Evolutionary conservation across 2,329 filamentous ascomycete species (phyloP).

Genomic region (Botrytis tulipae): DNA sequence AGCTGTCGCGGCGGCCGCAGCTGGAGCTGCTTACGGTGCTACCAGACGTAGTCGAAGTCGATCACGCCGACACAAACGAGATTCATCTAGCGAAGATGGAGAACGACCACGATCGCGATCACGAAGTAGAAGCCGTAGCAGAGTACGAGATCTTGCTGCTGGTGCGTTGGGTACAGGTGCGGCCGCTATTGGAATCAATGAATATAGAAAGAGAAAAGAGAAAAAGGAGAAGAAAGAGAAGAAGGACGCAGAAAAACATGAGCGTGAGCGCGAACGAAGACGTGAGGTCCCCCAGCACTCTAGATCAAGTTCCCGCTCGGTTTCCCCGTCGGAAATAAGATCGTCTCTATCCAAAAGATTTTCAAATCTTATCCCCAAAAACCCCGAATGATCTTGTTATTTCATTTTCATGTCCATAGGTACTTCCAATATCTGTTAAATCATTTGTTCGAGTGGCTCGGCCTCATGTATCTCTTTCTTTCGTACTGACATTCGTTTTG

Average conservation of each 20-base stretch:
- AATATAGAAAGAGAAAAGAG: slow-evolving; percentile 51
- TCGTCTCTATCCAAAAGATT: slow-evolving; percentile 34
- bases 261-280: slow-evolving; percentile 38
- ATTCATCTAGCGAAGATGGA: slow-evolving; percentile 32
- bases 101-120: slow-evolving; percentile 29
- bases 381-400: slow-evolving; percentile 6
- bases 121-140: slow-evolving; percentile 44
- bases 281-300: slow-evolving; percentile 39
- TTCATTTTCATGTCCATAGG: slow-evolving; percentile 9
- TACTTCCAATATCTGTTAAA: slow-evolving; percentile 19
- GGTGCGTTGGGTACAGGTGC: slow-evolving; percentile 57
- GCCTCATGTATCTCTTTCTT: slow-evolving; percentile 28
- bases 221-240: slow-evolving; percentile 41
- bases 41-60: slow-evolving; percentile 30
- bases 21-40: slow-evolving; percentile 32
- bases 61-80: slow-evolving; percentile 25
- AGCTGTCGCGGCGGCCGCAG: slow-evolving; percentile 28
- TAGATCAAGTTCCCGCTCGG: slow-evolving; percentile 36
- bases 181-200: slow-evolving; percentile 61
- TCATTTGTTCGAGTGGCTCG: slow-evolving; percentile 21
- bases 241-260: slow-evolving; percentile 27
- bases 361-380: slow-evolving; percentile 37
- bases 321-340: slow-evolving; percentile 36
- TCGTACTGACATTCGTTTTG: slow-evolving; percentile 24
- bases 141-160: slow-evolving; percentile 53